These are phyloP conservation scores for Endoconidiophora laricicola DNA, from an alignment of 2,329 filamentous ascomycete species.

Conservation along the genomic window DNA sequence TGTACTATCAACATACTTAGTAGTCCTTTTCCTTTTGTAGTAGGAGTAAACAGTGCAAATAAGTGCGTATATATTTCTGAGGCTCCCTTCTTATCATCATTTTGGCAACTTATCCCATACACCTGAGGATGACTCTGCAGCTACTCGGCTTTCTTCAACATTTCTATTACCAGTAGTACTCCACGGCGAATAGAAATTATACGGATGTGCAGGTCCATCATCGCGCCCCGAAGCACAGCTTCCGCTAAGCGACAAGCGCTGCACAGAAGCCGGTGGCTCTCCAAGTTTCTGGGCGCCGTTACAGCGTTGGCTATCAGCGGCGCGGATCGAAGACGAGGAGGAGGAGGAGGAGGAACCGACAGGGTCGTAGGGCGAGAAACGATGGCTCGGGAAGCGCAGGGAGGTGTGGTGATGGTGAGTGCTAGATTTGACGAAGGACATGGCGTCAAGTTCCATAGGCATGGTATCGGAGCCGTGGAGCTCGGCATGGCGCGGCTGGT, in stretches of 20 bases:
- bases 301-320: neutral
- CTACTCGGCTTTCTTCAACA: neutral
- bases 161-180: neutral
- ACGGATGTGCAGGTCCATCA: constrained; percentile 3
- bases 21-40: too few relatives aligned
- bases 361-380: too few relatives aligned
- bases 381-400: neutral
- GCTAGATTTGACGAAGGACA: neutral
- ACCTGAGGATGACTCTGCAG: neutral
- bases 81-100: too few relatives aligned
- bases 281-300: neutral
- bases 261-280: neutral
- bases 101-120: too few relatives aligned
- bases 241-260: neutral
- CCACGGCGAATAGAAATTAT: constrained; percentile 11
- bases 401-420: neutral
- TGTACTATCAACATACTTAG: too few relatives aligned
- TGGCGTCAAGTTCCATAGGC: constrained; percentile 5
- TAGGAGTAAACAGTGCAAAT: too few relatives aligned
- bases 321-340: neutral
- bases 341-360: neutral
- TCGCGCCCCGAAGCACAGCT: neutral
- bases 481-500: neutral
- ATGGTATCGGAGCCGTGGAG: neutral
- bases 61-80: too few relatives aligned